Base-by-base conservation (phyloP, 495 filamentous ascomycete genomes). In the Neurospora terricola region DNA sequence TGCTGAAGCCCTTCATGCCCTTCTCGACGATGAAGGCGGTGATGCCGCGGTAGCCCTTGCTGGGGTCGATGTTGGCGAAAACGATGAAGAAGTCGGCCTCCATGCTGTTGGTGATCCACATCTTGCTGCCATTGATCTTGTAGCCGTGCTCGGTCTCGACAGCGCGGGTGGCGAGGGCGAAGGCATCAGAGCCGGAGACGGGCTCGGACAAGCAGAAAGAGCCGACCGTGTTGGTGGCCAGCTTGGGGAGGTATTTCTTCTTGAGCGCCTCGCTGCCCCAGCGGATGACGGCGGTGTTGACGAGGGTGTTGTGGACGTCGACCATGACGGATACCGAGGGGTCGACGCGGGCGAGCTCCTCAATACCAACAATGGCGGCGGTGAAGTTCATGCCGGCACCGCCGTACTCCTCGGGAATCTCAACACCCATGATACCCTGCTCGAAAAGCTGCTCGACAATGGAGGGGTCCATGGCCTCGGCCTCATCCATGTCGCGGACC, bases 381-480 rank as follows among this genome's bases (percentile, higher is more conserved):
- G 96, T 98, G 83, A 99, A 99, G 87, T 98, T 97, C 96, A 98
- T 98, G 68, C 94, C 96, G 5, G 96, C 91, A 18, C 96, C 96
- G 71, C 96, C 96, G 78, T 91, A 98, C 80, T 98, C 94, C 82
- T 99, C 96, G 36, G 94, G 95, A 30, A 99, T 94, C 84, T 99
- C 96, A 71, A 99, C 88, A 70, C 96, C 92, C 96, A 99, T 99
- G 11, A 99, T 80, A 5, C 96, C 96, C 82, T 98, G 95, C 84
- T 98, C 96, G 78, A 99, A 99, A 38, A 97, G 87, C 81, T 94
- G 91, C 82, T 97, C 94, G 18, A 99, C 91, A 37, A 99, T 80
- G 4, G 87, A 80, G 0, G 91, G 88, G 82, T 99, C 96, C 96
- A 99, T 99, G 9, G 85, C 81, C 86, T 99, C 96, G 37, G 91